Percentiles rank a stretch among this genome's conserved stretches.
Evolutionary conservation across 2,329 filamentous ascomycete genomes (phyloP).

Genomic region (Beauveria caledonica): DNA sequence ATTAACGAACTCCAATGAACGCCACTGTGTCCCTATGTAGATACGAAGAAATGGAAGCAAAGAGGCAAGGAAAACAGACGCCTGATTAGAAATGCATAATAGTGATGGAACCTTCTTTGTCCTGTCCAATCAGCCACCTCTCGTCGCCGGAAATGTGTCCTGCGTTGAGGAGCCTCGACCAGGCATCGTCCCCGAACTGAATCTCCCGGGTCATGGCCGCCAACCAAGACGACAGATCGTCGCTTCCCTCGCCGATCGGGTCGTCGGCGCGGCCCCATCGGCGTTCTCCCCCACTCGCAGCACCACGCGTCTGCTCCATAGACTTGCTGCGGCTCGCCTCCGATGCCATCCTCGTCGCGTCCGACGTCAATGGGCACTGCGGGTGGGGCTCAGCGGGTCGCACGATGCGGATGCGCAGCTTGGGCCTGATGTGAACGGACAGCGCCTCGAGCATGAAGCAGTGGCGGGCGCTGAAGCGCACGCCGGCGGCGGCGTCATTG

Average conservation of each 20-base stretch:
- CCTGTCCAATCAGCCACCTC: constrained; percentile 54
- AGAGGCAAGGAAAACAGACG: background rate
- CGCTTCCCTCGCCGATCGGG: background rate
- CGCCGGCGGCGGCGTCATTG: constrained; percentile 35
- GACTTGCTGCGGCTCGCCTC: background rate
- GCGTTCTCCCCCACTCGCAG: background rate
- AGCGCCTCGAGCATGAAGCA: constrained; percentile 41
- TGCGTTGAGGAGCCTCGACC: constrained; percentile 40
- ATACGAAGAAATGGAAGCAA: background rate
- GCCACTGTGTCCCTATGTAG: background rate
- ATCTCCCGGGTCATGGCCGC: constrained; percentile 21
- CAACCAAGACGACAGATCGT: too few species aligned
- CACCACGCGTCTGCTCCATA: background rate
- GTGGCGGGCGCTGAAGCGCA: constrained; percentile 36
- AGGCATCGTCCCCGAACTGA: constrained; percentile 35
- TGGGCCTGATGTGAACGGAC: constrained; percentile 34
- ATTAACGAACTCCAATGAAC: background rate
- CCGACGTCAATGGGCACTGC: too few species aligned
- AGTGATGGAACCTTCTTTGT: constrained; percentile 39
- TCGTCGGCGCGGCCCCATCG: background rate
- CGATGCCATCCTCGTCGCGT: background rate
- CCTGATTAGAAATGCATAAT: constrained; percentile 41
- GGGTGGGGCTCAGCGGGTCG: background rate
- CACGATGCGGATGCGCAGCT: constrained; percentile 24
- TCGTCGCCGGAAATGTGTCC: constrained; percentile 52